Evolutionary conservation across 805 yeast genomes (phyloP).

Genomic region (Brettanomyces anomalus): DNA sequence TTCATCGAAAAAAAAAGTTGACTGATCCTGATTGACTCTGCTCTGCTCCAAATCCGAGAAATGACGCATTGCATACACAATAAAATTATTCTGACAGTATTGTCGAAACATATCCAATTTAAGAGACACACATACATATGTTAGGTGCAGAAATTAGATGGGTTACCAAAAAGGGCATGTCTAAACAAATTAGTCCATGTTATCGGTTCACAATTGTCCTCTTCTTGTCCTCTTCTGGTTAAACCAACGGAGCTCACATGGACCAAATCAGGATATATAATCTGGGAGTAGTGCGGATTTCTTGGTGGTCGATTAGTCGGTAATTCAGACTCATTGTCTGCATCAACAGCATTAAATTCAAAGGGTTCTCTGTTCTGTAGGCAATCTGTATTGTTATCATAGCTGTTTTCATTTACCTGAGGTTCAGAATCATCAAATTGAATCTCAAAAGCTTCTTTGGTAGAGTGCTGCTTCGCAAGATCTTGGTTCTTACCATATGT

Average conservation of each 20-base stretch:
- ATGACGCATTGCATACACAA: too few species aligned
- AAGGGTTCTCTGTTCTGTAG: not conserved
- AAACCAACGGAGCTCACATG: not conserved
- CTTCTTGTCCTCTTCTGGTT: not conserved
- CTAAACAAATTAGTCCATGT: slow-evolving; percentile 46
- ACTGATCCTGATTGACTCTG: too few species aligned
- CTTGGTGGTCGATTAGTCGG: slow-evolving; percentile 4
- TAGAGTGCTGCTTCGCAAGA: slow-evolving; percentile 6
- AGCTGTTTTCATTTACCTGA: slow-evolving; percentile 10
- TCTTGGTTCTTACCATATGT: not conserved
- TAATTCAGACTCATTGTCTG: not conserved
- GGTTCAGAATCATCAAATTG: slow-evolving; percentile 18
- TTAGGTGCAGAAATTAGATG: too few species aligned
- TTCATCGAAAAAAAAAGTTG: too few species aligned
- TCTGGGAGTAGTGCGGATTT: slow-evolving; percentile 12
- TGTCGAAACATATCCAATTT: too few species aligned
- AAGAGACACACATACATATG: too few species aligned
- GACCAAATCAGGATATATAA: slow-evolving; percentile 13
- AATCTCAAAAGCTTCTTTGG: slow-evolving; percentile 10
- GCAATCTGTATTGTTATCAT: slow-evolving; percentile 8
- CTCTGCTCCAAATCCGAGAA: too few species aligned
- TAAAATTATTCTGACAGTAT: too few species aligned
- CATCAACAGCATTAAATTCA: not conserved
- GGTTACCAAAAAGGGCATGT: slow-evolving; percentile 38
- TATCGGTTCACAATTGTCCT: slow-evolving; percentile 33